Evolutionary conservation across 768 basidiomycete species (phyloP), one percentile per base, ranked within the genome.

Genomic region (Suillus subalutaceus): DNA sequence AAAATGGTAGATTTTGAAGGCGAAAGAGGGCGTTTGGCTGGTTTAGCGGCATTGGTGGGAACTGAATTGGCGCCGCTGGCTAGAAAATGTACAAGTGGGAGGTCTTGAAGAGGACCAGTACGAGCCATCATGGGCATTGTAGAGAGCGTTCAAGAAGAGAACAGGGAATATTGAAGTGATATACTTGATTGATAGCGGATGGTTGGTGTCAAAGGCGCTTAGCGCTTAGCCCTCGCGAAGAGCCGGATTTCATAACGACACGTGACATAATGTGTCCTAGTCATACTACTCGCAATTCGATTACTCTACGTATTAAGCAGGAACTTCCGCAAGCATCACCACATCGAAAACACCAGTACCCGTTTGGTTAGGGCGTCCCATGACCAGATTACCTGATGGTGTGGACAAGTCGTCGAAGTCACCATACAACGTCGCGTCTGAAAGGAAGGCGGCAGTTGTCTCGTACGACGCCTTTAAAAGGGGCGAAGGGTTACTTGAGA

Each of bases 391-490:
- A 1, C 94, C 92, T 6, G 96, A 96, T 3, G 97, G 97, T 26
- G 91, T 91, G 23, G 88, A 86, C 69, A 98, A 82, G 73, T 96
- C 91, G 75, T 99, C 97, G 79, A 93, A 98, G 80, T 99, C 97
- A 32, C 97, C 97, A 74, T 90, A 89, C 57, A 99, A 81, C 0
- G 96, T 94, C 23, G 97, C 97, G 66, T 99, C 94, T 5, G 96
- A 93, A 70, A 99, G 78, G 84, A 99, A 97, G 1, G 90, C 84
- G 2, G 91, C 93, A 0, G 97, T 99, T 5, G 96, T 98, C 79
- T 99, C 97, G 79, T 93, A 99, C 10, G 96, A 97, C 1, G 97
- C 97, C 78, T 99, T 99, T 63, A 99, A 87, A 48, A 99, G 84
- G 9, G 97, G 95, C n/a, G 96, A 98, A 32, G 95, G 89, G 78